Conservation (phyloP, 805 yeast species). For the Hanseniaspora hatyaiensis region DNA sequence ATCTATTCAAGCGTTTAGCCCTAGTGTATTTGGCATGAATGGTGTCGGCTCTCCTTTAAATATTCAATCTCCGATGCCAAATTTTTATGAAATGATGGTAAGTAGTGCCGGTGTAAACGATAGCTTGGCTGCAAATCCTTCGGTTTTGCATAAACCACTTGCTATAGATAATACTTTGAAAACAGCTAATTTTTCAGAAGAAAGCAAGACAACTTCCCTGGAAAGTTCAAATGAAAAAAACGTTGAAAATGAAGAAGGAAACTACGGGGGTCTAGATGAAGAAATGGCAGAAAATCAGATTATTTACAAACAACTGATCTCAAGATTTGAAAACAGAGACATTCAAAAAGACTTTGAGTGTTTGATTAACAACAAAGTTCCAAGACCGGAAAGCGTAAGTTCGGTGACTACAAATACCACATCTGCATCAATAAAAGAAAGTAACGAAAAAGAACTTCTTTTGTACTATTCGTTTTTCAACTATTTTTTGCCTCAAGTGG, state of each 20-base stretch:
- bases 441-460: slow-evolving; percentile 18
- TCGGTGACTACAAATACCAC: slow-evolving; percentile 3
- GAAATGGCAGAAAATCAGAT: slow-evolving; percentile 7
- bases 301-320: slow-evolving; percentile 3
- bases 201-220: neutral
- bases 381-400: slow-evolving; percentile 14
- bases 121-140: no score
- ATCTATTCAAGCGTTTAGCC: neutral
- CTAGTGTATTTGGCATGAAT: neutral
- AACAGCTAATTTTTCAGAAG: neutral
- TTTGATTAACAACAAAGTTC: slow-evolving; percentile 15
- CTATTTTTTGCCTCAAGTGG: slow-evolving; percentile 21
- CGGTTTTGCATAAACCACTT: no score
- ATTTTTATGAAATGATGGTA: slow-evolving; percentile 1
- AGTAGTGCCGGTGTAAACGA: no score
- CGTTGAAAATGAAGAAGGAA: neutral
- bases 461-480: slow-evolving; percentile 20
- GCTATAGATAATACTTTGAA: neutral
- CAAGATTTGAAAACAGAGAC: slow-evolving; percentile 16
- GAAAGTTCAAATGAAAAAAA: neutral
- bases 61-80: neutral
- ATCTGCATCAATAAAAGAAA: slow-evolving; percentile 7
- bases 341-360: slow-evolving; percentile 15
- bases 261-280: slow-evolving; percentile 13
- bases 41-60: neutral